Evolutionary conservation across 1,284 basidiomycete species (phyloP), one percentile per base, ranked within the genome.

Genomic region (Heterobasidion irregulare): DNA sequence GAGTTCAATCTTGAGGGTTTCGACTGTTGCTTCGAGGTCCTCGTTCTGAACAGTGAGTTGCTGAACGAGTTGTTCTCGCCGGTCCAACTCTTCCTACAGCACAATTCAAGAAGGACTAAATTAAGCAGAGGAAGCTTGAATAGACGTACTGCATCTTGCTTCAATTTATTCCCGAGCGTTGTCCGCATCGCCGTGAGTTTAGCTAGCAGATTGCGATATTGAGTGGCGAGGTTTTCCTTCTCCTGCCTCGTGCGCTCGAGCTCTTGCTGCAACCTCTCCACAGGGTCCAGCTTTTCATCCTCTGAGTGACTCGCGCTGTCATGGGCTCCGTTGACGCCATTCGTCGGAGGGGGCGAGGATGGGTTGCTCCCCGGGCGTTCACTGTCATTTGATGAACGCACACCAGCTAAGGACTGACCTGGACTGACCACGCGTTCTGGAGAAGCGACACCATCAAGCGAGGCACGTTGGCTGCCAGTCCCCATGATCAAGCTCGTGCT

Each of bases 131-230:
- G 6, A 50, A 3, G 3, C 34, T 9, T 15, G 18, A 15, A 52
- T 13, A 53, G 52, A 83, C 92, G 68, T 73, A 97, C 95, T 62
- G 97, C 96, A 72, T 99, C 97, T 70, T 97, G 92, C 68, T 90
- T 86, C 56, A 99, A 76, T 69, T 98, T 96, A 65, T 94, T 95
- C 44, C 94, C 94, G 32, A 99, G 77, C 5, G 92, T 92, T 33
- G 86, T 91, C 13, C 95, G 83, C 94, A 99, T 98, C 38, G 86
- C 83, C 2, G 92, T 94, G 50, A 99, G 75, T 72, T 95, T 98
- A 49, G 84, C 83, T 6, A 99, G 77, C 44, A 99, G 77, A 57
- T 82, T 87, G 54, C 83, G 83, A 71, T 99, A 97, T 68, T 98
- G 94, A 18, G 83, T 73, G 18, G 89, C 86, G 47, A 94, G 79